These are phyloP conservation scores for Paecilomyces sp. DNA, from an alignment of 2,329 filamentous ascomycete species.

Conservation along the genomic window DNA sequence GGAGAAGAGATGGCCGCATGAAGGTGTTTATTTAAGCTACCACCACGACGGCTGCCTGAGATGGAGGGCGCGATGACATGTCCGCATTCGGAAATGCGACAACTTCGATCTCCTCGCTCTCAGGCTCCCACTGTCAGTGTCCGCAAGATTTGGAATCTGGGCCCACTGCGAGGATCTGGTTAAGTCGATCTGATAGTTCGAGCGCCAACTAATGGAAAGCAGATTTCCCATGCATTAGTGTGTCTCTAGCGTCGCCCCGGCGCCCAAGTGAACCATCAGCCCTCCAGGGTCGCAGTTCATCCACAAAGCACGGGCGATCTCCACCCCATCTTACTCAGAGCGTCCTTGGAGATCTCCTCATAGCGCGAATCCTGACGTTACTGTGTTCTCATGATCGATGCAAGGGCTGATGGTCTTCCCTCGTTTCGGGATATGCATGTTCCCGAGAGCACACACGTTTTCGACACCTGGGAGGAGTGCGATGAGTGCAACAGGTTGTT, in stretches of 20 bases:
- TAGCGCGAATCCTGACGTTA: background rate
- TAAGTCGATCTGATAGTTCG: background rate
- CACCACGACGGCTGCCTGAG: background rate
- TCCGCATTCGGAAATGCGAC: background rate
- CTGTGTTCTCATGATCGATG: background rate
- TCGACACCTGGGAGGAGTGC: background rate
- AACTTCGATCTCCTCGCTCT: background rate
- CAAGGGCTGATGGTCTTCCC: background rate
- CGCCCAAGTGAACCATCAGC: background rate
- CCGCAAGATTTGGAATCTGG: background rate
- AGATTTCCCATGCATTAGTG: background rate
- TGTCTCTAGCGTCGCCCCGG: background rate
- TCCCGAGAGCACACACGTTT: background rate
- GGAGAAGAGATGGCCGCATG: background rate
- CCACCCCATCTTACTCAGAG: background rate
- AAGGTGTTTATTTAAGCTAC: background rate
- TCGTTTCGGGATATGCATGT: background rate
- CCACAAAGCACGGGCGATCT: background rate
- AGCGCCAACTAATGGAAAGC: background rate
- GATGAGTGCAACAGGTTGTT: background rate
- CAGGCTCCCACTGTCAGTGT: background rate
- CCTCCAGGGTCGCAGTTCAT: background rate
- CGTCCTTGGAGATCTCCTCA: background rate
- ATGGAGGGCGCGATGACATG: background rate
- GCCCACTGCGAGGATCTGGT: background rate